A percentile compares a stretch with the other conserved stretches of the same genome.
phyloP scores from a whole-genome alignment of 169 alveolate genomes.

The Neospora caninum region DNA sequence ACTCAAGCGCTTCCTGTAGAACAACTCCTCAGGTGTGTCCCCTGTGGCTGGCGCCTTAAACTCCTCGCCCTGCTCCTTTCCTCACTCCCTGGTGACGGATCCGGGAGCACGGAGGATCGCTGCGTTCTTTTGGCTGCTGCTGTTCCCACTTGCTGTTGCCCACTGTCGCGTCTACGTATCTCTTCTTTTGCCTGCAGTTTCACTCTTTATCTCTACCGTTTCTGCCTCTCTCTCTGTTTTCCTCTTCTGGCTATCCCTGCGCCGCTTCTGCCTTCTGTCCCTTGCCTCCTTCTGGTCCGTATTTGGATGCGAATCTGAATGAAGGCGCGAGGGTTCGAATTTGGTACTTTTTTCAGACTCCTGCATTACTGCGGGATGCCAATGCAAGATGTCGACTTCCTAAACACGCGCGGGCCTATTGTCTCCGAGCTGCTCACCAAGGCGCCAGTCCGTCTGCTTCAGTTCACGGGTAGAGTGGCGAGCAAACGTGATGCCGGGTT shows the following conservation, averaged over 20 bases:
- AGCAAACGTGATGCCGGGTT: too few relatives aligned
- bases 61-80: background rate
- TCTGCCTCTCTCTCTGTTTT: background rate
- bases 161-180: background rate
- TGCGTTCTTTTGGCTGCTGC: background rate
- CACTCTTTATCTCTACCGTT: too few relatives aligned
- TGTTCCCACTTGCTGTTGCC: background rate
- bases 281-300: background rate
- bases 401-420: constrained; percentile 73
- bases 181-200: too few relatives aligned
- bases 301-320: background rate
- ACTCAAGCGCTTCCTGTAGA: constrained; percentile 81
- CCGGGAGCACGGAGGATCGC: too few relatives aligned
- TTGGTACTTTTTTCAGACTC: constrained; percentile 36
- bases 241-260: background rate
- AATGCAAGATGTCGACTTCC: constrained; percentile 77
- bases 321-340: background rate
- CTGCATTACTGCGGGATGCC: constrained; percentile 87
- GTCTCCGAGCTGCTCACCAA: constrained; percentile 74
- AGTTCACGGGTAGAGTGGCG: constrained; percentile 82
- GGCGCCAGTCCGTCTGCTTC: constrained; percentile 76
- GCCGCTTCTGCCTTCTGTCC: background rate
- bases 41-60: background rate
- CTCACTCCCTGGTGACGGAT: too few relatives aligned
- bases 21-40: constrained; percentile 78